Evolutionary conservation across 208 protist species (phyloP).

Genomic region (Trichomonas vaginalis): DNA sequence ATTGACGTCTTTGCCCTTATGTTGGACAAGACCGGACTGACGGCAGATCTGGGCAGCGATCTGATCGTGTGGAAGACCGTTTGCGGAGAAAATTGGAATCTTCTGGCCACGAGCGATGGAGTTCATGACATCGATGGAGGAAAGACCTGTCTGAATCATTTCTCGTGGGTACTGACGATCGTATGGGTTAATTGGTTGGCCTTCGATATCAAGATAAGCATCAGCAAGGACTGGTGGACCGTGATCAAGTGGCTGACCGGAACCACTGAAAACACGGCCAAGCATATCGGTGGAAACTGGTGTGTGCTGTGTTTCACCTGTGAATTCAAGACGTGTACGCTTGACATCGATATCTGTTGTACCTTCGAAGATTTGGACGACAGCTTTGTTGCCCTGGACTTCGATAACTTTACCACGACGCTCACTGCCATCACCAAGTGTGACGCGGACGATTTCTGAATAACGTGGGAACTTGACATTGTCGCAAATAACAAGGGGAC

Average conservation of each 20-base stretch:
- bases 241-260: slow-evolving; percentile 82
- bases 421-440: slow-evolving; percentile 71
- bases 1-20: slow-evolving; percentile 46
- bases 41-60: slow-evolving; percentile 99
- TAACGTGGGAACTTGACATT: slow-evolving; percentile 93
- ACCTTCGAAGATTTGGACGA: slow-evolving; percentile 99
- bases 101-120: slow-evolving; percentile 99
- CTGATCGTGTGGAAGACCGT: slow-evolving; percentile 99
- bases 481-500: slow-evolving; percentile 97
- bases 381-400: slow-evolving; percentile 84
- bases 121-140: slow-evolving; percentile 98
- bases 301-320: slow-evolving; percentile 90
- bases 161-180: slow-evolving; percentile 95
- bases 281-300: slow-evolving; percentile 98
- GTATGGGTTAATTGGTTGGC: slow-evolving; percentile 95
- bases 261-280: slow-evolving; percentile 98
- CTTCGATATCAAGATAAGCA: slow-evolving; percentile 95
- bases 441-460: slow-evolving; percentile 98
- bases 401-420: slow-evolving; percentile 93
- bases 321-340: slow-evolving; percentile 75
- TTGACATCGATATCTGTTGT: slow-evolving; percentile 72
- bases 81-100: slow-evolving; percentile 99
- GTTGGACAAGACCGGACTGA: slow-evolving; percentile 91
- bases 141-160: slow-evolving; percentile 99
- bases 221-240: slow-evolving; percentile 86